Conservation (phyloP, 257 asterid species). For the Verbena officinalis region DNA sequence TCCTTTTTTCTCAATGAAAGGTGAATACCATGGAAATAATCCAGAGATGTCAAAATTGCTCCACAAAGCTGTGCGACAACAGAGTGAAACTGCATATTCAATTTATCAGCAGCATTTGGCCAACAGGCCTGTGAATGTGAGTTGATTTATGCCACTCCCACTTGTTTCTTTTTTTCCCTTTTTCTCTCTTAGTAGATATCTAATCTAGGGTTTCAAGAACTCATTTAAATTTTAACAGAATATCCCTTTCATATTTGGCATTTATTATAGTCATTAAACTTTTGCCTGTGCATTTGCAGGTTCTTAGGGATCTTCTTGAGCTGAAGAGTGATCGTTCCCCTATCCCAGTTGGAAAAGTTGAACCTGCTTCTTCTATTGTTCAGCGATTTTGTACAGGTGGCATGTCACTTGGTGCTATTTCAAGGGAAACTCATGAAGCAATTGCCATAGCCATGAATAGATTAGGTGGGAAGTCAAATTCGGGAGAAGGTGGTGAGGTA, state of each 20-base stretch:
- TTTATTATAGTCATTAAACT: conserved; percentile 10
- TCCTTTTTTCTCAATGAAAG: conserved; percentile 42
- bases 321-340: conserved; percentile 82
- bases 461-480: conserved; percentile 94
- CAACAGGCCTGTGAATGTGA: conserved; percentile 94
- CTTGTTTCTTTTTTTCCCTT: background rate
- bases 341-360: conserved; percentile 95
- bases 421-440: conserved; percentile 99
- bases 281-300: conserved; percentile 51
- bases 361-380: conserved; percentile 89
- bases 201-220: conserved; percentile 10
- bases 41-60: conserved; percentile 99
- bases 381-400: conserved; percentile 98
- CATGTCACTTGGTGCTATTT: conserved; percentile 99
- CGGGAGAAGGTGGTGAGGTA: conserved; percentile 99
- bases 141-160: conserved; percentile 34
- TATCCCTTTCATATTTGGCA: background rate
- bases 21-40: conserved; percentile 97
- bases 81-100: conserved; percentile 86
- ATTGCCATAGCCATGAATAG: conserved; percentile 99
- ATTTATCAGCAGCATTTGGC: conserved; percentile 97
- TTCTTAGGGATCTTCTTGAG: conserved; percentile 94
- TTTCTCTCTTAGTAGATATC: background rate
- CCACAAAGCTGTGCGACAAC: conserved; percentile 96
- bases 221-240: background rate